Base-by-base conservation (phyloP, 208 protist species). In the Porcisia hertigi region DNA sequence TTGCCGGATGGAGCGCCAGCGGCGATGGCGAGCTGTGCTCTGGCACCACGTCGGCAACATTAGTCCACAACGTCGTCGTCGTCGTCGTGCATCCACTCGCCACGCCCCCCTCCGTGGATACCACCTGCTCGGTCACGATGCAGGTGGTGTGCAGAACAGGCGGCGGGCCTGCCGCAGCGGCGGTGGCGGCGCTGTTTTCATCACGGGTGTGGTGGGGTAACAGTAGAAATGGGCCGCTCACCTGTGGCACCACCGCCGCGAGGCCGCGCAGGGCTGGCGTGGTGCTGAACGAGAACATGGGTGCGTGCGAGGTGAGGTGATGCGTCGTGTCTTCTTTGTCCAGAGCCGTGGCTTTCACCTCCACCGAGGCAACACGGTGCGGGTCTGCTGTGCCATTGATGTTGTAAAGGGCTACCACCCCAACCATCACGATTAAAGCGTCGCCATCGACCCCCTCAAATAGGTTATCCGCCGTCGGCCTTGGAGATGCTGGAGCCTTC, bases 401-500 rank as follows among this genome's bases (percentile, higher is more conserved):
- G 47, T 71, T 76, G 20, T 49, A 72, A 16, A 90, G 52, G 2
- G 69, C 67, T 30, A 79, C 52, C 3, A 90, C 78, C 23, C 82
- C 86, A 0, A 87, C 66, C 14, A 81, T 41, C 25, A 77, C 75
- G 9, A 90, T 20, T 7, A 74, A 16, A 18, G 73, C 75, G 18
- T 71, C 65, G 11, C 81, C 47, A 5, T 77, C 69, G 36, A 59
- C 84, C 7, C 84, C 88, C 16, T 88, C 64, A 55, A 93, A 91
- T 23, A 93, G 81, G 62, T 89, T 85, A 0, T 76, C 72, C 23
- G 71, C 65, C 8, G 64, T 73, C 11, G 81, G 66, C 41, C 16
- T 45, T 60, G 69, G 69, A 30, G 36, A 23, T 30, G 69, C 4
- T 43, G 53, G 36, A 25, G 69, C 52, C 66, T 58, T 71, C 16